Percentiles rank a stretch among this genome's conserved stretches.
phyloP scores from a whole-genome alignment of 2,329 filamentous ascomycete species.

The Hyphodiscus sp. region DNA sequence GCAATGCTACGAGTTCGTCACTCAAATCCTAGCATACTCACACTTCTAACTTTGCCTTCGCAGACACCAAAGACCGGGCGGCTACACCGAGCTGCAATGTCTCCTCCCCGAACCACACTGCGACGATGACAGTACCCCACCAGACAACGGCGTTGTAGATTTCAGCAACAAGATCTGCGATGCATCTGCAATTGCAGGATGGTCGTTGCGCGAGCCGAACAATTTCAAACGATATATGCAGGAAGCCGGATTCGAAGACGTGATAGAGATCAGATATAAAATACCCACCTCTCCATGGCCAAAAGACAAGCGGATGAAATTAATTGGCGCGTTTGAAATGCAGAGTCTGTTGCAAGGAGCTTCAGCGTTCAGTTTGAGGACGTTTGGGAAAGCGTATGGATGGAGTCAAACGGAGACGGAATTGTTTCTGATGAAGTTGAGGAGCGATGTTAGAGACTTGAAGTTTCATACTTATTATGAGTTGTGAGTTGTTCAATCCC shows the following conservation, averaged over 20 bases:
- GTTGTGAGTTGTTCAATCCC: constrained; percentile 9
- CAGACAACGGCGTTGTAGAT: constrained; percentile 12
- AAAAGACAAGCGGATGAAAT: constrained; percentile 27
- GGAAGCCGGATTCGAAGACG: constrained; percentile 27
- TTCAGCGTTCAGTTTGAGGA: constrained; percentile 10
- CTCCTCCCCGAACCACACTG: constrained; percentile 17
- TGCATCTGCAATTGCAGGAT: constrained; percentile 30
- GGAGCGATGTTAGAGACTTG: constrained; percentile 10
- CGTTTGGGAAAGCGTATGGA: constrained; percentile 15
- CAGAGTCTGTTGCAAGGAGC: constrained; percentile 12
- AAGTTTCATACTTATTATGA: constrained; percentile 16
- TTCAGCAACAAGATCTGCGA: constrained; percentile 37
- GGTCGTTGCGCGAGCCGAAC: constrained; percentile 16
- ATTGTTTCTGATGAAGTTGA: constrained; percentile 18
- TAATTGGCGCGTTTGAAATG: constrained; percentile 15
- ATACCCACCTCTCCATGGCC: constrained; percentile 49
- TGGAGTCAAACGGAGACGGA: constrained; percentile 21
- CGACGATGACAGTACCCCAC: constrained; percentile 18
- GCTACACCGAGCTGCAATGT: constrained; percentile 18
- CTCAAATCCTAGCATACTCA: not conserved
- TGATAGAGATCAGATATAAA: constrained; percentile 31
- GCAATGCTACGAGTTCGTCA: constrained; percentile 26
- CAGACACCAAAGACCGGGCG: constrained; percentile 15
- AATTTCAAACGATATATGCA: constrained; percentile 15
- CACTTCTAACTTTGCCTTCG: not conserved